Percentiles rank a stretch among this genome's conserved stretches.
phyloP scores from a whole-genome alignment of 179 eudicot species.

The Nepenthes alata region DNA sequence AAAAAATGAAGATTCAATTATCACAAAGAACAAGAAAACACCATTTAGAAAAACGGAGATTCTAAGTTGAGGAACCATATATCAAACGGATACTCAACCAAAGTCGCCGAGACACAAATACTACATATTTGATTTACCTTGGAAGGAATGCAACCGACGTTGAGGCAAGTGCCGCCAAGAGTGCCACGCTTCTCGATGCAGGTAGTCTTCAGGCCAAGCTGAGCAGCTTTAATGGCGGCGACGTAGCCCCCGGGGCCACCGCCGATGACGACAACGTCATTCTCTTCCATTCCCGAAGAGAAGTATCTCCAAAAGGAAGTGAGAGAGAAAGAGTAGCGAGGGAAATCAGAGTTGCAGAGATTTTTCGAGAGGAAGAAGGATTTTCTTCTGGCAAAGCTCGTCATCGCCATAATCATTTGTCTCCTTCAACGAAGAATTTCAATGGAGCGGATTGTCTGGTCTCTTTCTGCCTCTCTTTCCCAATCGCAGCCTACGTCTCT shows the following conservation, averaged over 20 bases:
- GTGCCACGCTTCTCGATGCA: slow-evolving; percentile 87
- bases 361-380: slow-evolving; percentile 26
- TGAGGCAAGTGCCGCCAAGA: slow-evolving; percentile 89
- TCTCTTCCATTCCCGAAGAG: slow-evolving; percentile 63
- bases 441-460: no score
- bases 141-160: slow-evolving; percentile 91
- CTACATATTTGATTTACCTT: slow-evolving; percentile 31
- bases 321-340: slow-evolving; percentile 19
- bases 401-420: slow-evolving; percentile 44
- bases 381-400: slow-evolving; percentile 43
- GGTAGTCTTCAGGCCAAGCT: slow-evolving; percentile 80
- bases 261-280: slow-evolving; percentile 82
- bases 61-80: no score
- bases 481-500: no score
- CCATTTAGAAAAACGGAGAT: no score
- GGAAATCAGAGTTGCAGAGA: slow-evolving; percentile 17
- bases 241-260: slow-evolving; percentile 97
- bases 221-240: slow-evolving; percentile 95
- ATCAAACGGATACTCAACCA: no score
- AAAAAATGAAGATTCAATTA: no score
- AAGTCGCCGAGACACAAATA: not conserved
- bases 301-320: slow-evolving; percentile 32
- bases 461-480: no score
- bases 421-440: no score
- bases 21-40: no score